Evolutionary conservation across 345 rosid genomes (phyloP).

Genomic region (Gossypium thurberi): DNA sequence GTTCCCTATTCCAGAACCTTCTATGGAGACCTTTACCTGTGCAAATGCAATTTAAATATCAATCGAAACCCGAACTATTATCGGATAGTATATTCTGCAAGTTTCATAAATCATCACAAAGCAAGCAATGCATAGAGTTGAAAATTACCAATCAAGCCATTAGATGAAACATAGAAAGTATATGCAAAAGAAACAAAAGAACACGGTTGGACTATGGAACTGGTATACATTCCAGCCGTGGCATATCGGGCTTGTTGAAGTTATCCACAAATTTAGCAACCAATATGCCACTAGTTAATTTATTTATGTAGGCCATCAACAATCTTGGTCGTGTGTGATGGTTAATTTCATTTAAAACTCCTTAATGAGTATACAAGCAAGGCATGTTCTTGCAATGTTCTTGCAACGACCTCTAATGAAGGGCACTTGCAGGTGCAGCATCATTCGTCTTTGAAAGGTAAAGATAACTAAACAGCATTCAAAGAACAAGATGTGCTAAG

Average conservation of each 20-base stretch:
- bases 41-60: conserved; percentile 16
- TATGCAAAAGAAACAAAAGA: background rate
- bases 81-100: too few relatives aligned
- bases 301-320: too few relatives aligned
- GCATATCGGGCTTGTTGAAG: background rate
- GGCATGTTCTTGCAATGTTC: too few relatives aligned
- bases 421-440: background rate
- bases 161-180: background rate
- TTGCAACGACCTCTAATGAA: too few relatives aligned
- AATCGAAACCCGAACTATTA: background rate
- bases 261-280: background rate
- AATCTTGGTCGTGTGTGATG: background rate
- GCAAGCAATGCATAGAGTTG: background rate
- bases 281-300: background rate
- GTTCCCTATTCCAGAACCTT: conserved; percentile 26
- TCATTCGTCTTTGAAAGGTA: background rate
- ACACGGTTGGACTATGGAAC: background rate
- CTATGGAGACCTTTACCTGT: conserved; percentile 57
- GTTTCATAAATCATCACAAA: background rate
- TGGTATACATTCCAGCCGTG: background rate
- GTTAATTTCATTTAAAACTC: background rate
- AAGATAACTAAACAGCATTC: background rate
- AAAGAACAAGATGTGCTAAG: background rate
- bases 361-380: too few relatives aligned
- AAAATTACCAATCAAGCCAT: background rate